A percentile compares a stretch with the other conserved stretches of the same genome.
These are phyloP conservation scores for Penicillium paneum DNA, from an alignment of 2,329 filamentous ascomycete species.

Conservation along the genomic window DNA sequence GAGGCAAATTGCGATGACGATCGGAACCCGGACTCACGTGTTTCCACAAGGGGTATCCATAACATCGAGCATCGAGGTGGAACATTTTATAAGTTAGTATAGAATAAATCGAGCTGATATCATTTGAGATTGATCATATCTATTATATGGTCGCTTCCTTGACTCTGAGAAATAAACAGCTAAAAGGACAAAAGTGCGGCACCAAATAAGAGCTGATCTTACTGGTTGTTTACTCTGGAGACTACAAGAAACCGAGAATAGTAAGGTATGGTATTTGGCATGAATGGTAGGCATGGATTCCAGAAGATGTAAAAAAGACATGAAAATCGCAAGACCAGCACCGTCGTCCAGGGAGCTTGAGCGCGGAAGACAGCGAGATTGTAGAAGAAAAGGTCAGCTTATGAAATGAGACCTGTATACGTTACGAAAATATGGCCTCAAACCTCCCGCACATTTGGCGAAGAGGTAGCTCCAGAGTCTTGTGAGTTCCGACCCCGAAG, in stretches of 20 bases:
- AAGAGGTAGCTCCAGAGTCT: slow-evolving; percentile 30
- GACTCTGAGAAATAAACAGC: not conserved
- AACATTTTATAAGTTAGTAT: no score
- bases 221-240: not conserved
- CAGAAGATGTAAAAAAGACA: slow-evolving; percentile 2
- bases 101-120: not conserved
- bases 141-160: not conserved
- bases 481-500: slow-evolving; percentile 44
- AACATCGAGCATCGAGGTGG: not conserved
- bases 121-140: not conserved
- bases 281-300: not conserved
- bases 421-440: slow-evolving; percentile 17
- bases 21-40: slow-evolving; percentile 11
- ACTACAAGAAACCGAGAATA: not conserved
- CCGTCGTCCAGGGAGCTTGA: not conserved
- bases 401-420: slow-evolving; percentile 16
- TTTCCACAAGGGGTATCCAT: not conserved
- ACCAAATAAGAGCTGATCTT: not conserved
- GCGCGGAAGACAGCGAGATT: not conserved
- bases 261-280: not conserved
- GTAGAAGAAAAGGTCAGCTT: slow-evolving; percentile 7
- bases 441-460: slow-evolving; percentile 38
- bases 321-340: not conserved
- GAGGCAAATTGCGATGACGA: not conserved
- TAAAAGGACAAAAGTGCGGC: not conserved